phyloP scores from a whole-genome alignment of 208 protist genomes.

The Trichomonas tenax region DNA sequence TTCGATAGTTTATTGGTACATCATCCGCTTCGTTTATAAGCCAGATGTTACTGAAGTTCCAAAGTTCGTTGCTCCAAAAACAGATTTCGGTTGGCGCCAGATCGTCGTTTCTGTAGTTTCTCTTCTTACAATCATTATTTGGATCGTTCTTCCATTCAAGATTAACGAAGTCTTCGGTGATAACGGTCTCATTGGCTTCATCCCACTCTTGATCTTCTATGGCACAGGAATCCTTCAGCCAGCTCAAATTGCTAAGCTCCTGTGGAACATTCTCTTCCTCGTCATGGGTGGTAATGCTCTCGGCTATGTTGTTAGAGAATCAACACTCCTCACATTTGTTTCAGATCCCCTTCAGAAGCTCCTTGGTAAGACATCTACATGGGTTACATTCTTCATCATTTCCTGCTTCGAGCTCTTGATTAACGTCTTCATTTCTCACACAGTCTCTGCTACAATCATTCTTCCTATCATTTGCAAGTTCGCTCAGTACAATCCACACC shows the following conservation, averaged over 20 bases:
- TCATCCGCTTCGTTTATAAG: not conserved
- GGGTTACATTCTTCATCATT: not conserved
- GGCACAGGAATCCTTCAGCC: not conserved
- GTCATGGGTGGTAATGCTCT: not conserved
- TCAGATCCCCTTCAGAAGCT: not conserved
- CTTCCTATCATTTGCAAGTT: not conserved
- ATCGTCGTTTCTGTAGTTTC: not conserved
- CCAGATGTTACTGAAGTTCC: not conserved
- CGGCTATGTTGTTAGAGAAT: not conserved
- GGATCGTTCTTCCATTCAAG: not conserved
- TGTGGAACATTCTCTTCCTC: not conserved
- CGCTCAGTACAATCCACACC: not conserved
- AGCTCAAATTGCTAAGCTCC: not conserved
- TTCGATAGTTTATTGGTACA: not conserved
- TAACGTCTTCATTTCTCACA: not conserved
- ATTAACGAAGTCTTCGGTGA: not conserved
- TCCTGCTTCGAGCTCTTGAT: not conserved
- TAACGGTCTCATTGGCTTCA: not conserved
- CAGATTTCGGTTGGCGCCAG: not conserved
- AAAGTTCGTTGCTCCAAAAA: not conserved
- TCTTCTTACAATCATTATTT: not conserved
- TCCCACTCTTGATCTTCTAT: not conserved
- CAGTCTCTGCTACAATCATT: not conserved
- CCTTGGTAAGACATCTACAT: not conserved
- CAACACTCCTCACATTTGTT: not conserved